Evolutionary conservation across 1,284 basidiomycete species (phyloP), one percentile per base, ranked within the genome.

Genomic region (Malassezia furfur): DNA sequence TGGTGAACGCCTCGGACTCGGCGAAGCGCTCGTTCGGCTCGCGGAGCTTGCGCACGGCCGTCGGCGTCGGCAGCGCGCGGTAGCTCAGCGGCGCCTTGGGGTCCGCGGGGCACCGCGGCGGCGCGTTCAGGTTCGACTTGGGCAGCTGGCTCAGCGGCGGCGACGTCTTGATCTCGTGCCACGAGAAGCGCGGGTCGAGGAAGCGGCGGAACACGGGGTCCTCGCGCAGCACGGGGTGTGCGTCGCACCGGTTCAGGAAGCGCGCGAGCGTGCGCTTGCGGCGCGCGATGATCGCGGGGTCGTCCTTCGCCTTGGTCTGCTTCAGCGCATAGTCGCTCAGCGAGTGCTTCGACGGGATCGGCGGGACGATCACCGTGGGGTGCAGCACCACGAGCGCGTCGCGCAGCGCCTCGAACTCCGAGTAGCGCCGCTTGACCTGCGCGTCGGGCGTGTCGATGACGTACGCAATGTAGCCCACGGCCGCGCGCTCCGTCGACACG

Each of bases 261-360:
- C 88, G 91, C 74, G 91, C 88, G 22, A 99, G 80, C 84, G 96
- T 89, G 37, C 94, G 84, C 75, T 90, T 93, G 48, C 94, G 82
- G 55, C 87, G 81, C 0, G 89, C 84, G 72, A 99, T 96, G 78
- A 96, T 84, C 2, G 85, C 83, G 1, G 86, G 84, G 70, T 99
- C 94, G 72, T 98, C 91, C 74, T 94, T 96, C 11, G 93, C 93
- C 77, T 93, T 96, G 55, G 82, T 85, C 74, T 96, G 93, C 77
- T 96, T 96, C 59, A 91, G 86, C 0, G 94, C 94, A 78, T 98
- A 98, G 70, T 98, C 94, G 28, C 88, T 83, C 30, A 99, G 80
- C 2, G 86, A 87, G 77, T 98, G 91, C 77, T 99, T 98, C 4
- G 88, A 91, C 0, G 94, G 94, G 60, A 99, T 94, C 35, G 94